Evolutionary conservation across 1,284 basidiomycete genomes (phyloP).

Genomic region (Cutaneotrichosporon cyanovorans): DNA sequence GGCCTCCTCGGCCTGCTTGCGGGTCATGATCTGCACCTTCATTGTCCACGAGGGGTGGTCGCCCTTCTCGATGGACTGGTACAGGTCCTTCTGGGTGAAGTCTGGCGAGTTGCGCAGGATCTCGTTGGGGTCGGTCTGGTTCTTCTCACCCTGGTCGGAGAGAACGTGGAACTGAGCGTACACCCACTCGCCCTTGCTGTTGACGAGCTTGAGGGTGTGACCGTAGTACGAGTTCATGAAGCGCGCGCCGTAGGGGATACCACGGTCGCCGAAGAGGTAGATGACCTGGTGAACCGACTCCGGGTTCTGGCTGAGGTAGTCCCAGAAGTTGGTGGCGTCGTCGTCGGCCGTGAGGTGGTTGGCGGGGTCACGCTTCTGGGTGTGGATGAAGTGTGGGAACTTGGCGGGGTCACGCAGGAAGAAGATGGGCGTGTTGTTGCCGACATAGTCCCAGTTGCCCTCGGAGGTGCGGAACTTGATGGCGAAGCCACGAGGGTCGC

Average conservation of each 20-base stretch:
- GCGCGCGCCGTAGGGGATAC: slow-evolving; percentile 66
- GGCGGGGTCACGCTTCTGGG: slow-evolving; percentile 61
- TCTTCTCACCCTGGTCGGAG: slow-evolving; percentile 68
- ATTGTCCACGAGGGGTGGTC: slow-evolving; percentile 49
- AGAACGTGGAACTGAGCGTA: slow-evolving; percentile 77
- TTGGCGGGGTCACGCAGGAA: slow-evolving; percentile 35
- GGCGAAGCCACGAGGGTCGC: slow-evolving; percentile 83
- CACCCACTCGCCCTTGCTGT: slow-evolving; percentile 71
- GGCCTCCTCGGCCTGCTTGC: slow-evolving; percentile 77
- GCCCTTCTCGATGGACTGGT: slow-evolving; percentile 65
- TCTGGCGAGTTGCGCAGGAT: slow-evolving; percentile 58
- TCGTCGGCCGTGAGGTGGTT: slow-evolving; percentile 46
- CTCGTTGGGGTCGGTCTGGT: slow-evolving; percentile 42
- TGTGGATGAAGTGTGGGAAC: slow-evolving; percentile 76
- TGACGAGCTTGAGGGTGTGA: slow-evolving; percentile 83
- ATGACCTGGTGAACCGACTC: slow-evolving; percentile 86
- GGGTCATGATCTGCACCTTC: slow-evolving; percentile 73
- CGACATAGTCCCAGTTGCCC: slow-evolving; percentile 82
- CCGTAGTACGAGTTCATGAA: slow-evolving; percentile 84
- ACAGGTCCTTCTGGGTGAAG: slow-evolving; percentile 67
- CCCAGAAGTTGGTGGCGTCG: slow-evolving; percentile 53
- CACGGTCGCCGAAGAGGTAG: slow-evolving; percentile 52
- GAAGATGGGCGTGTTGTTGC: slow-evolving; percentile 77
- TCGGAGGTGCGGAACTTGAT: slow-evolving; percentile 82
- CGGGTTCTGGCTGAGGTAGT: slow-evolving; percentile 84